A percentile compares a stretch with the other conserved stretches of the same genome.
Conservation (phyloP, 495 filamentous ascomycete species). For the Aspergillus taichungensis region DNA sequence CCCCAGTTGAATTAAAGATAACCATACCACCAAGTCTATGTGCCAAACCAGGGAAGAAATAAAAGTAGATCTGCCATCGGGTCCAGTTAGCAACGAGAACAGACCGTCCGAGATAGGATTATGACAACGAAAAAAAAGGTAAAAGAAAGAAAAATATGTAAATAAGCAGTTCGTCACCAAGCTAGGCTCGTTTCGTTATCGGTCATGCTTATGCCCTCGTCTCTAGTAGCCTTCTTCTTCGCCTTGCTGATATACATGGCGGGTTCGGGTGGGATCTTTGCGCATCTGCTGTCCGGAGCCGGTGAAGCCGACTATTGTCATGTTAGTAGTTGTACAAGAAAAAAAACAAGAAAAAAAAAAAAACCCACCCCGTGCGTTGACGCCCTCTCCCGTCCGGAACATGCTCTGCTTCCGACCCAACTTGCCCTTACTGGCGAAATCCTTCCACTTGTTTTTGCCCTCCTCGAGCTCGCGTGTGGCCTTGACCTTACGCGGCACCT, state of each 20-base stretch:
- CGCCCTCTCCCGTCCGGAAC: constrained; percentile 85
- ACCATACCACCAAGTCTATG: no score
- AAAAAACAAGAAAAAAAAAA: constrained; percentile 4
- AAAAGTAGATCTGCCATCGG: no score
- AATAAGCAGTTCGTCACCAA: no score
- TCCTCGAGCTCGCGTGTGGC: constrained; percentile 82
- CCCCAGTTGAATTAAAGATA: no score
- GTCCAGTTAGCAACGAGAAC: no score
- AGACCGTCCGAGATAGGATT: no score
- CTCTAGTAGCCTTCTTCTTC: constrained; percentile 57
- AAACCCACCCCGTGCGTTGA: constrained; percentile 70
- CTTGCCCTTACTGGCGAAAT: constrained; percentile 76
- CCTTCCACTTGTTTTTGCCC: constrained; percentile 90
- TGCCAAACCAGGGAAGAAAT: no score
- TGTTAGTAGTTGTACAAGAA: no score
- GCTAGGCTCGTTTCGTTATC: no score
- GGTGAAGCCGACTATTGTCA: constrained; percentile 76
- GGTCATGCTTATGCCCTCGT: background rate
- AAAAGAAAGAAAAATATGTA: no score
- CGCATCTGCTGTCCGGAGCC: constrained; percentile 92
- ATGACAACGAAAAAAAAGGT: no score
- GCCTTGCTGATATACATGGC: constrained; percentile 77
- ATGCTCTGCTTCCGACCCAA: constrained; percentile 88
- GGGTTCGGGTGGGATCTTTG: constrained; percentile 73
- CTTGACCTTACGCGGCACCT: constrained; percentile 74